phyloP scores from a whole-genome alignment of 345 rosid species.

The Crucihimalaya himalaica region DNA sequence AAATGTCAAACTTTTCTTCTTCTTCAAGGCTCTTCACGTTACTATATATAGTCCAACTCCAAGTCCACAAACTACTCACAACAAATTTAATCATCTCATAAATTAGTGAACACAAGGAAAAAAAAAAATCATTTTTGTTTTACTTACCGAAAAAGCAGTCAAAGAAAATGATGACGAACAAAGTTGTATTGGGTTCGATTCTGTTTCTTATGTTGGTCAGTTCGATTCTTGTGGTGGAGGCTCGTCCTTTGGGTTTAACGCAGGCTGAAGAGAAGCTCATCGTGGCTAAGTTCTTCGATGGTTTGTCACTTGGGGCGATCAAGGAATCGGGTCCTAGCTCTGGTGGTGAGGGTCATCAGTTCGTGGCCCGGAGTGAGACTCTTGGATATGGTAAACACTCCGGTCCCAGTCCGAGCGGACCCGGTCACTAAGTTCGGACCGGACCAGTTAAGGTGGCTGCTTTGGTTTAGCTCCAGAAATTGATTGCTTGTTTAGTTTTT shows the following conservation, averaged over 20 bases:
- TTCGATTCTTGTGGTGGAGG: slow-evolving; percentile 35
- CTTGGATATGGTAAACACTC: slow-evolving; percentile 43
- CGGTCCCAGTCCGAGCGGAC: slow-evolving; percentile 44
- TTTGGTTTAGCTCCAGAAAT: not conserved
- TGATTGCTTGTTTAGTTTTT: not conserved
- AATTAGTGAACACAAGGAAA: not conserved
- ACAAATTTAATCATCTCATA: slow-evolving; percentile 10
- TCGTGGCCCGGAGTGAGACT: slow-evolving; percentile 25
- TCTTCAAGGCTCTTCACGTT: slow-evolving; percentile 18
- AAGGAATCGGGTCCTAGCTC: slow-evolving; percentile 53
- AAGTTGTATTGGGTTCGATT: slow-evolving; percentile 24
- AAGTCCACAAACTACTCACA: slow-evolving; percentile 27
- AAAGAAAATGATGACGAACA: slow-evolving; percentile 44
- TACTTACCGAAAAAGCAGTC: not conserved
- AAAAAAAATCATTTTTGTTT: not conserved
- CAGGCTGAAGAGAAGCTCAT: slow-evolving; percentile 28
- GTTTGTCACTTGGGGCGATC: slow-evolving; percentile 50
- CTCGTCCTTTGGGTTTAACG: slow-evolving; percentile 48
- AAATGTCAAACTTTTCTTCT: slow-evolving; percentile 26
- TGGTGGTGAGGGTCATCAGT: slow-evolving; percentile 53
- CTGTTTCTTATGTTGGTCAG: slow-evolving; percentile 26
- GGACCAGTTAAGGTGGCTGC: slow-evolving; percentile 7
- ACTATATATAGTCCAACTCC: slow-evolving; percentile 37
- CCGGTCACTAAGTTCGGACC: slow-evolving; percentile 40
- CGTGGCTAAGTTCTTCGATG: slow-evolving; percentile 45